These are phyloP conservation scores for Apostasia ramifera DNA, from an alignment of 106 monocot genomes.

Conservation along the genomic window DNA sequence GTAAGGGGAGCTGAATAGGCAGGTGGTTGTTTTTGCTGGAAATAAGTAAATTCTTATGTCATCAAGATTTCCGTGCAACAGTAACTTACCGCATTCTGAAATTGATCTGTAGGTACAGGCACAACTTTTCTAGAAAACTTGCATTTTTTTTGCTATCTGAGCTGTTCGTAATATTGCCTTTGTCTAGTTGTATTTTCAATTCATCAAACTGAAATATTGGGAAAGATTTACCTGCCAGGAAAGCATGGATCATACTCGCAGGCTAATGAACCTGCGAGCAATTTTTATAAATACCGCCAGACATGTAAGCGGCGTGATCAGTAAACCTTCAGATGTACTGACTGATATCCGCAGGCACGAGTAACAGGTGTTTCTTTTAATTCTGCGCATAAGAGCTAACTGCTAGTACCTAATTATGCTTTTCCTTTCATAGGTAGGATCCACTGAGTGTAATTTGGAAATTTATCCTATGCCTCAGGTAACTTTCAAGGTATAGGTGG, in stretches of 20 bases:
- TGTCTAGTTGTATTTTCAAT: neutral
- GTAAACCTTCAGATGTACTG: neutral
- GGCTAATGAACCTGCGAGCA: neutral
- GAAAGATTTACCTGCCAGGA: neutral
- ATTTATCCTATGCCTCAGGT: neutral
- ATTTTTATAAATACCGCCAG: neutral
- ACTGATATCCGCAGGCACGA: neutral
- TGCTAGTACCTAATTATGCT: conserved; percentile 1
- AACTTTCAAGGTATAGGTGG: conserved; percentile 9
- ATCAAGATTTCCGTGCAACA: neutral
- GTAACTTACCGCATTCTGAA: neutral
- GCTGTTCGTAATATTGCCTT: neutral
- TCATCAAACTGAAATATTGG: neutral
- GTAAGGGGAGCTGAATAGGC: neutral
- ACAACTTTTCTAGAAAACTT: neutral
- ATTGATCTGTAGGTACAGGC: neutral
- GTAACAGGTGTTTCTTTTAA: neutral
- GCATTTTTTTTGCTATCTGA: neutral
- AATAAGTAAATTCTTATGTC: neutral
- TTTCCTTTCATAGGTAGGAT: neutral
- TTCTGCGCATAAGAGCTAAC: neutral
- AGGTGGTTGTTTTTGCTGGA: neutral
- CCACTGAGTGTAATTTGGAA: neutral
- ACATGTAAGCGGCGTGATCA: neutral
- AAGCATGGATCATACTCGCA: neutral